Percentiles rank a stretch among this genome's conserved stretches.
phyloP scores from a whole-genome alignment of 2,329 filamentous ascomycete genomes.

The Blastomyces parvus region DNA sequence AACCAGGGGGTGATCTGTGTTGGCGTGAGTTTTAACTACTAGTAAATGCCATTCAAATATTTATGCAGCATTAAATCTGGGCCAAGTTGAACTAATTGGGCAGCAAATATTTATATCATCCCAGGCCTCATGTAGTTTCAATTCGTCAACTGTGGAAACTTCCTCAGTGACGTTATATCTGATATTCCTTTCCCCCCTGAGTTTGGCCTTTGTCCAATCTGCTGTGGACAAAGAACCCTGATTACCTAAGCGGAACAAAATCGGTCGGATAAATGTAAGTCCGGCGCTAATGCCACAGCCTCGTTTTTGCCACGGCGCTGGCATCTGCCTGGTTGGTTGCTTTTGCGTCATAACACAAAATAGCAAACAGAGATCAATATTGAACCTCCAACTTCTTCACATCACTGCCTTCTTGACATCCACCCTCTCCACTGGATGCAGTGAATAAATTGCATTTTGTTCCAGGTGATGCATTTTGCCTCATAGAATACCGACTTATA shows the following conservation, averaged over 20 bases:
- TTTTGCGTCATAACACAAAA: constrained; percentile 8
- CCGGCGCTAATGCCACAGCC: constrained; percentile 6
- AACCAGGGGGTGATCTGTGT: background rate
- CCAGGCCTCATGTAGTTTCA: background rate
- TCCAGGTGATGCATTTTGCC: background rate
- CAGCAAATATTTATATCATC: background rate
- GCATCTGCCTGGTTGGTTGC: constrained; percentile 6
- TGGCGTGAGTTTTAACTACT: background rate
- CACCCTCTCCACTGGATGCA: background rate
- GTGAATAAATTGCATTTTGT: background rate
- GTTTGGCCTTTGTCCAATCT: too few relatives aligned
- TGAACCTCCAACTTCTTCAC: background rate
- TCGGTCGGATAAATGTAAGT: background rate
- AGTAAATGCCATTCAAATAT: too few relatives aligned
- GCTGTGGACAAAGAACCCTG: background rate
- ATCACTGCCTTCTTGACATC: background rate
- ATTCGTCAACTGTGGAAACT: background rate
- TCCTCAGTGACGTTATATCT: too few relatives aligned
- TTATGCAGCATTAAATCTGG: background rate
- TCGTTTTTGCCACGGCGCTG: constrained; percentile 9
- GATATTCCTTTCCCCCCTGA: too few relatives aligned
- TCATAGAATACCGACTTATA: background rate
- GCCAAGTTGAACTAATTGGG: background rate
- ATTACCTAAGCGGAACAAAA: background rate
- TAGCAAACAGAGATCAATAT: constrained; percentile 6